These are phyloP conservation scores for Somion occarium DNA, from an alignment of 1,284 basidiomycete species.

Conservation along the genomic window DNA sequence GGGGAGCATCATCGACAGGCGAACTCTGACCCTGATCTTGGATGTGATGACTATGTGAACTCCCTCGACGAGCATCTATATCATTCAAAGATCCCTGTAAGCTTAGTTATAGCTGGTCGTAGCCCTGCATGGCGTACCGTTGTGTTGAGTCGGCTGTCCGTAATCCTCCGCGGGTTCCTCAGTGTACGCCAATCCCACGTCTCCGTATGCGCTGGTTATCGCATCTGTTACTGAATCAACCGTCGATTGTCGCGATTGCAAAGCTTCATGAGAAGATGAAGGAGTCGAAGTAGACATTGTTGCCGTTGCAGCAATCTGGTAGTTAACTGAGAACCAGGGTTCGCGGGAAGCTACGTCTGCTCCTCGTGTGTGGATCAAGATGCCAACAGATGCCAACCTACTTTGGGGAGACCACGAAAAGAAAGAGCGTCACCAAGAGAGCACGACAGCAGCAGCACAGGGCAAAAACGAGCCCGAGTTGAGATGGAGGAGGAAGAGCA, in stretches of 20 bases:
- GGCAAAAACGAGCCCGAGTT: background rate
- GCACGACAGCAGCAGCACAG: background rate
- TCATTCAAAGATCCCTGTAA: background rate
- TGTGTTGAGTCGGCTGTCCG: background rate
- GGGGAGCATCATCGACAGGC: conserved; percentile 9
- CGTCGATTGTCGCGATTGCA: background rate
- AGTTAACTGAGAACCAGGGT: background rate
- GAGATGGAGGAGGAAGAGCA: background rate
- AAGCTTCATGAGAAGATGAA: background rate
- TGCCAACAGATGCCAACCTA: background rate
- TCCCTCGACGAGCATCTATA: background rate
- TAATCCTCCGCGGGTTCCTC: background rate
- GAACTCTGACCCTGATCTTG: conserved; percentile 14
- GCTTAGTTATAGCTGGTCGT: background rate
- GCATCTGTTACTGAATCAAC: background rate
- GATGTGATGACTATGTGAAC: conserved; percentile 25
- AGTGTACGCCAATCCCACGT: background rate
- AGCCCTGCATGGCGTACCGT: background rate
- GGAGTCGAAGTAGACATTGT: background rate
- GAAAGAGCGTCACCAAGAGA: background rate
- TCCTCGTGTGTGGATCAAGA: background rate
- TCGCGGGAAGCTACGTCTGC: background rate
- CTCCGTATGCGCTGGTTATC: background rate
- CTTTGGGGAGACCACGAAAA: conserved; percentile 9
- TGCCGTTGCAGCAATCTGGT: background rate